These are phyloP conservation scores for Pisolithus sp. DNA, from an alignment of 768 basidiomycete genomes.

Conservation along the genomic window DNA sequence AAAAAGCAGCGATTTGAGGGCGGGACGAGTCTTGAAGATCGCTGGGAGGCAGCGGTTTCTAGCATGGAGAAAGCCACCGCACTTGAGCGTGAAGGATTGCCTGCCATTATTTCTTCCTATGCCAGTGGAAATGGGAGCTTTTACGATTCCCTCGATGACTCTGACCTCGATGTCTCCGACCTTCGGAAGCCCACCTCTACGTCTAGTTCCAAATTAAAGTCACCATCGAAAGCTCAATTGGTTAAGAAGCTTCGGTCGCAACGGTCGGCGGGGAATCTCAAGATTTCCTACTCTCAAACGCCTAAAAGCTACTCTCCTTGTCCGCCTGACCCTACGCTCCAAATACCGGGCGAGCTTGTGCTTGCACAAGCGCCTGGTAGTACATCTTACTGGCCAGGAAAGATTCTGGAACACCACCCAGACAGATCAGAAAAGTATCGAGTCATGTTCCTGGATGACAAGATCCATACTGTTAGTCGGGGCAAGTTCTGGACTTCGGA, in stretches of 20 bases:
- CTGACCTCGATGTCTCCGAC: conserved; percentile 13
- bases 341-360: conserved; percentile 64
- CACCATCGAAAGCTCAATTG: conserved; percentile 9
- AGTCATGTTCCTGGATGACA: conserved; percentile 54
- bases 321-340: conserved; percentile 40
- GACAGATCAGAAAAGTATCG: conserved; percentile 41
- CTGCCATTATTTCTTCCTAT: conserved; percentile 32
- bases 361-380: conserved; percentile 38
- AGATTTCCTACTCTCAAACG: conserved; percentile 6
- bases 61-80: conserved; percentile 38
- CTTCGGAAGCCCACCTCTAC: conserved; percentile 1
- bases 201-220: neutral
- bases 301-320: conserved; percentile 33
- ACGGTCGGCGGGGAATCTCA: conserved; percentile 12
- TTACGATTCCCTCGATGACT: conserved; percentile 22
- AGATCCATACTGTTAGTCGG: conserved; percentile 35
- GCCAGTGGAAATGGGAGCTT: conserved; percentile 16
- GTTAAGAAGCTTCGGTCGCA: conserved; percentile 11
- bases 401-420: conserved; percentile 44
- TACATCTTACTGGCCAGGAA: conserved; percentile 60
- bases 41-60: conserved; percentile 45
- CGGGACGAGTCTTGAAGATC: conserved; percentile 19
- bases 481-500: conserved; percentile 52
- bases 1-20: conserved; percentile 41
- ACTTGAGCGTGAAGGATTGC: conserved; percentile 44